Conservation (phyloP, 371 early-diverging fungal species). For the Mortierella sp. region DNA sequence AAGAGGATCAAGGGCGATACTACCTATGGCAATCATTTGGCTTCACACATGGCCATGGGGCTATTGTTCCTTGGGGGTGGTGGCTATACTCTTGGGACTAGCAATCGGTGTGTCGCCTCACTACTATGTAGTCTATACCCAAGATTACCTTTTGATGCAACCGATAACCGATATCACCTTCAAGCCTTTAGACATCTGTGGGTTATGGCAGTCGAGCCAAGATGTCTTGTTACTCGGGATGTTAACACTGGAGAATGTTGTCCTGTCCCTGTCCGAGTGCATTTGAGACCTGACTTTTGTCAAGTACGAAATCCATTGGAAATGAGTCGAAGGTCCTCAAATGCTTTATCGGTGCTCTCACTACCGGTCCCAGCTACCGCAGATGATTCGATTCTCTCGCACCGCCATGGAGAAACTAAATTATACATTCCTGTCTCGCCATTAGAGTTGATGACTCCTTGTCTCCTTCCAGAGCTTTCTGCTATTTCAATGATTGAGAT, state of each 20-base stretch:
- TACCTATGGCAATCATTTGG: conserved; percentile 86
- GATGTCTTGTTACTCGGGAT: conserved; percentile 82
- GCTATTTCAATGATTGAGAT: conserved; percentile 64
- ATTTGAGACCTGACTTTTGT: conserved; percentile 20
- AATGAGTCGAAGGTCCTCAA: too few species aligned
- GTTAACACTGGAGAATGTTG: conserved; percentile 67
- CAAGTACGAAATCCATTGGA: background rate
- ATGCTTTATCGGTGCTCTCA: too few species aligned
- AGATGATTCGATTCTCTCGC: conserved; percentile 22
- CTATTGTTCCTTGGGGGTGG: conserved; percentile 87
- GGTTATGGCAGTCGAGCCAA: conserved; percentile 81
- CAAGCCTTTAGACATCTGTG: conserved; percentile 92
- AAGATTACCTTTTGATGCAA: conserved; percentile 70
- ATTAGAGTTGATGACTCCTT: conserved; percentile 65
- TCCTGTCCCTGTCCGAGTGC: conserved; percentile 62
- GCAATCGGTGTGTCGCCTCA: conserved; percentile 74
- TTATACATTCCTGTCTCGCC: conserved; percentile 6
- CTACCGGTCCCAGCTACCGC: conserved; percentile 36
- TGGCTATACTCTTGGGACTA: conserved; percentile 75
- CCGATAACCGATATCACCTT: conserved; percentile 81
- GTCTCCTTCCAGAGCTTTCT: conserved; percentile 69
- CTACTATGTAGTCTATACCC: conserved; percentile 84
- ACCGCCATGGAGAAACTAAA: conserved; percentile 8
- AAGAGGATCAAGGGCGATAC: conserved; percentile 57
- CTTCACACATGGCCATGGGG: conserved; percentile 85